phyloP scores from a whole-genome alignment of 2,329 filamentous ascomycete genomes.

The Proliferodiscus dingleyae region DNA sequence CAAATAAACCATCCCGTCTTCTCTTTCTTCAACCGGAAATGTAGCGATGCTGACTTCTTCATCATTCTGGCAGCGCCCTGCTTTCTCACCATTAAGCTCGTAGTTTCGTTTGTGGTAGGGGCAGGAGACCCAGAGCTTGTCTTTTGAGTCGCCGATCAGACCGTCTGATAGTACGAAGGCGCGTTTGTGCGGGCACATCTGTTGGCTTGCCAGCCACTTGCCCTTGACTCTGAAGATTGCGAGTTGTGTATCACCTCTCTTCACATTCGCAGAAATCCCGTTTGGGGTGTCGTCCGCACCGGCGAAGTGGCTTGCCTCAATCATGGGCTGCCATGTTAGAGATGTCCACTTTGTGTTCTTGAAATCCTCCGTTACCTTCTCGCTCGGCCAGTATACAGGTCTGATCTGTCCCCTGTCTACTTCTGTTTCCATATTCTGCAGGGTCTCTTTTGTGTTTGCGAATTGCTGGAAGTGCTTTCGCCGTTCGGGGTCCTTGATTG shows the following conservation, averaged over 20 bases:
- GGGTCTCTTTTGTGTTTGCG: constrained; percentile 70
- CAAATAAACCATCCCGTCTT: constrained; percentile 74
- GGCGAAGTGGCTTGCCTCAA: constrained; percentile 65
- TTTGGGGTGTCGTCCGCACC: constrained; percentile 59
- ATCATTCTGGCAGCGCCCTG: constrained; percentile 72
- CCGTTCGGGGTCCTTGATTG: constrained; percentile 63
- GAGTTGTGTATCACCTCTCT: constrained; percentile 83
- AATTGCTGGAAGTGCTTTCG: constrained; percentile 75
- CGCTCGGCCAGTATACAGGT: constrained; percentile 73
- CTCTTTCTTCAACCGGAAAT: constrained; percentile 70
- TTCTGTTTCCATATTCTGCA: constrained; percentile 65
- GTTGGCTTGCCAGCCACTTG: constrained; percentile 78
- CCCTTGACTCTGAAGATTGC: constrained; percentile 81
- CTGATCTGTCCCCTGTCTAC: constrained; percentile 67
- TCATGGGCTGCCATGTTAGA: constrained; percentile 74
- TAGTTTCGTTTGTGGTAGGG: constrained; percentile 90
- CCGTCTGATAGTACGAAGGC: constrained; percentile 87
- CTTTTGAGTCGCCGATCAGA: constrained; percentile 57
- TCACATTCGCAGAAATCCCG: constrained; percentile 71
- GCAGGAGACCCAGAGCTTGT: constrained; percentile 79
- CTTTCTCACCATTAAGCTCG: constrained; percentile 60
- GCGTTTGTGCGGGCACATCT: constrained; percentile 93
- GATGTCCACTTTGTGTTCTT: constrained; percentile 59
- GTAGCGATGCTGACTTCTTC: constrained; percentile 72
- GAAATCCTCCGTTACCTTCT: constrained; percentile 67